These are phyloP conservation scores for Epithele typhae DNA, from an alignment of 768 basidiomycete genomes.

Conservation along the genomic window DNA sequence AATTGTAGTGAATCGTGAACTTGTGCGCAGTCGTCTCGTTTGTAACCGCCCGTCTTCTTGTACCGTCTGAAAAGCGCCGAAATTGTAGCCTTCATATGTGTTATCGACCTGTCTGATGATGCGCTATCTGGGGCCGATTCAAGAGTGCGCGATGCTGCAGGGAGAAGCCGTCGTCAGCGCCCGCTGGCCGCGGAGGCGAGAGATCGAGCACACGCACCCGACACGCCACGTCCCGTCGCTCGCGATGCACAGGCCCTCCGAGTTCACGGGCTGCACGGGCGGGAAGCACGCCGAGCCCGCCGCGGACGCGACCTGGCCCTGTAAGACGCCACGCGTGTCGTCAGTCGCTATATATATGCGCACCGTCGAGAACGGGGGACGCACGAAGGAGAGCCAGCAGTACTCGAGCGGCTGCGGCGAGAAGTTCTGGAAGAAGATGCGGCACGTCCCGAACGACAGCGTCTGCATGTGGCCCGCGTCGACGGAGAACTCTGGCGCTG, in stretches of 20 bases:
- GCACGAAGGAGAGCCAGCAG: slow-evolving; percentile 19
- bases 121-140: no score
- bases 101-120: no score
- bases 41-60: no score
- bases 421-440: slow-evolving; percentile 21
- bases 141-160: neutral
- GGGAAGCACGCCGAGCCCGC: slow-evolving; percentile 17
- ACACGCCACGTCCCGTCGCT: slow-evolving; percentile 11
- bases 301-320: slow-evolving; percentile 13
- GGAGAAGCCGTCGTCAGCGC: neutral
- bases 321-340: neutral
- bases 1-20: no score
- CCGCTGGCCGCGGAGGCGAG: neutral
- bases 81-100: no score
- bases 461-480: slow-evolving; percentile 9
- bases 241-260: slow-evolving; percentile 11
- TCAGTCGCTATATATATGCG: no score
- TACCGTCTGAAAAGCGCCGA: no score
- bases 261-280: slow-evolving; percentile 17
- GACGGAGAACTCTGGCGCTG: slow-evolving; percentile 16
- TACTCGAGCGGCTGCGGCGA: slow-evolving; percentile 9
- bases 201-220: slow-evolving; percentile 9
- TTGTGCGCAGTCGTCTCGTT: no score
- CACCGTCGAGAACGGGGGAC: neutral
- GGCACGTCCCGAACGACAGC: slow-evolving; percentile 22